Conservation (phyloP, 306 rosid genomes). For the Adenanthera pavonina region DNA sequence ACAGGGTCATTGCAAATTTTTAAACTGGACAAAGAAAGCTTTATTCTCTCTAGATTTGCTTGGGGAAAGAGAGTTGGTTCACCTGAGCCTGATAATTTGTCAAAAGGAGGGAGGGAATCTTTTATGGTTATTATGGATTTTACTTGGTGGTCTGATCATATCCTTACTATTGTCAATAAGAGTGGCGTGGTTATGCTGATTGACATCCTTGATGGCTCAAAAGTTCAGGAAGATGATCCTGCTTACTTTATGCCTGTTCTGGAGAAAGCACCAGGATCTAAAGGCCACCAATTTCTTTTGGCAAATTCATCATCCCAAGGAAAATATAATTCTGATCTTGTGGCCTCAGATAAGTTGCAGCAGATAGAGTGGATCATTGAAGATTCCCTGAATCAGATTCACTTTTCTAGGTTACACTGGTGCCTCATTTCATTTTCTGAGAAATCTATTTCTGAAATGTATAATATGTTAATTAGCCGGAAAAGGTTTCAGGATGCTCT, state of each 20-base stretch:
- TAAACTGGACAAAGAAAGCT: conserved; percentile 66
- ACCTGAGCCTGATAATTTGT: conserved; percentile 41
- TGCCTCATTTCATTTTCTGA: conserved; percentile 71
- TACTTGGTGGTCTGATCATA: conserved; percentile 91
- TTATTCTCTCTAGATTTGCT: conserved; percentile 61
- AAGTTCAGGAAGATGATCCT: conserved; percentile 66
- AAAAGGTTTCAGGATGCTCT: conserved; percentile 74
- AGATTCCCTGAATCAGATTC: conserved; percentile 57
- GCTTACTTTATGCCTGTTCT: conserved; percentile 70
- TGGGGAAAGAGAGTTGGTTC: conserved; percentile 50
- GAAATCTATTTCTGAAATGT: conserved; percentile 88
- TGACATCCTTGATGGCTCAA: conserved; percentile 69
- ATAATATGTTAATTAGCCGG: conserved; percentile 61
- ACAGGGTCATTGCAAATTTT: conserved; percentile 72
- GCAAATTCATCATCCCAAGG: conserved; percentile 57
- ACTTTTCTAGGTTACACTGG: conserved; percentile 76
- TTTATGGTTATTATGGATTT: conserved; percentile 67
- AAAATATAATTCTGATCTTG: conserved; percentile 46
- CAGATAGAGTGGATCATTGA: conserved; percentile 61
- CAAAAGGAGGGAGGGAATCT: conserved; percentile 44
- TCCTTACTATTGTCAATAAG: conserved; percentile 66
- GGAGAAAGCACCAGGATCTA: conserved; percentile 62
- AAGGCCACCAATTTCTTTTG: conserved; percentile 73
- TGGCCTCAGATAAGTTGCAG: conserved; percentile 47
- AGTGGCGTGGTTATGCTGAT: conserved; percentile 68